Percentiles rank a stretch among this genome's conserved stretches.
These are phyloP conservation scores for Nannizziopsis arthrosporioides DNA, from an alignment of 2,329 filamentous ascomycete genomes.

Conservation along the genomic window DNA sequence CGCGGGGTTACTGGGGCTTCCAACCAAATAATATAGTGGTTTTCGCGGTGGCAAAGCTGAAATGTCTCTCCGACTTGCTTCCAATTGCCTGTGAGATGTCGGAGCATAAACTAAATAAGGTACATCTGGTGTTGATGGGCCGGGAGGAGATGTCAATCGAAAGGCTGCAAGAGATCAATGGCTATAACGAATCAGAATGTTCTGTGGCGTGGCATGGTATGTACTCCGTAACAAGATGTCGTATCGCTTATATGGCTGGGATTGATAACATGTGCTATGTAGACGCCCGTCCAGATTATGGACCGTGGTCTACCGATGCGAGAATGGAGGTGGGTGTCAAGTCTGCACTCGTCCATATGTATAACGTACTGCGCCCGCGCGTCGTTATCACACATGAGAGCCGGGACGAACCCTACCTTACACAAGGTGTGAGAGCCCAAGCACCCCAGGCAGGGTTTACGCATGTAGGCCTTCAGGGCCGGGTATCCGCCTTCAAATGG, in stretches of 20 bases:
- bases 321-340: constrained; percentile 55
- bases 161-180: constrained; percentile 64
- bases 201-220: constrained; percentile 50
- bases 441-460: constrained; percentile 44
- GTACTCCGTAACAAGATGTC: constrained; percentile 33
- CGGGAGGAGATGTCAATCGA: constrained; percentile 57
- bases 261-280: constrained; percentile 19
- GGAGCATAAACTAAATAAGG: constrained; percentile 52
- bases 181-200: constrained; percentile 57
- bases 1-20: constrained; percentile 44
- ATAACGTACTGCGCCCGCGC: constrained; percentile 64
- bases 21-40: constrained; percentile 58
- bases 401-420: constrained; percentile 59
- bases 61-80: constrained; percentile 59
- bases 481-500: constrained; percentile 57
- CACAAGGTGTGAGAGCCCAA: constrained; percentile 47
- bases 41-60: constrained; percentile 64
- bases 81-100: constrained; percentile 85
- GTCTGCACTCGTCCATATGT: constrained; percentile 59
- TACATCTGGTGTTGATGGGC: constrained; percentile 73
- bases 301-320: constrained; percentile 54
- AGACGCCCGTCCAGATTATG: constrained; percentile 65
- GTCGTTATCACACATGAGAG: constrained; percentile 59
- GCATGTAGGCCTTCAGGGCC: constrained; percentile 61
- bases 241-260: constrained; percentile 19